Conservation (phyloP, 768 basidiomycete species). For the Pleurotus platypus region DNA sequence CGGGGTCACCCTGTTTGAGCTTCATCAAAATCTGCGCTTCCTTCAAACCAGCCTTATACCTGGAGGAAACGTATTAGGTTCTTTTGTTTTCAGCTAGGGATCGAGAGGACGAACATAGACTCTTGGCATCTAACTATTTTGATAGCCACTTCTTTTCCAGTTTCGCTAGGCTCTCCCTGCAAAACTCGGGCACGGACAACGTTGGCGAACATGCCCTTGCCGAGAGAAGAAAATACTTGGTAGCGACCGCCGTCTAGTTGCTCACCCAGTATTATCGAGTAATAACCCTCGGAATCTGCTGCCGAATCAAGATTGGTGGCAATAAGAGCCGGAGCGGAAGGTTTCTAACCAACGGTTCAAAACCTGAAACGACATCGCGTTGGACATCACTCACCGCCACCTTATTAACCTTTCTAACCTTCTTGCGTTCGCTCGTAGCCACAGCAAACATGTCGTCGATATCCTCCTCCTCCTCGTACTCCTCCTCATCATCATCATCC, state of each 20-base stretch:
- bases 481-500: constrained; percentile 51
- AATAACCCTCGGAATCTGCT: constrained; percentile 94
- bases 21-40: constrained; percentile 89
- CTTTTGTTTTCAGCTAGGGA: too few relatives aligned
- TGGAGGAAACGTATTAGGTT: constrained; percentile 23
- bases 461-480: constrained; percentile 77
- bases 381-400: constrained; percentile 38
- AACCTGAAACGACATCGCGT: background rate
- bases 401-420: constrained; percentile 59
- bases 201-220: constrained; percentile 98
- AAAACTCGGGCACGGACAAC: constrained; percentile 89
- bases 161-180: constrained; percentile 53
- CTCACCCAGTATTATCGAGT: constrained; percentile 91
- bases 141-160: constrained; percentile 83
- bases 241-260: constrained; percentile 89
- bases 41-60: constrained; percentile 94
- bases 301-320: constrained; percentile 84
- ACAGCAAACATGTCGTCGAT: constrained; percentile 96
- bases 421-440: constrained; percentile 35
- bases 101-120: constrained; percentile 70
- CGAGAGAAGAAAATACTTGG: constrained; percentile 92
- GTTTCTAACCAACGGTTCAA: constrained; percentile 30
- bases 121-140: constrained; percentile 96
- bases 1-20: constrained; percentile 84
- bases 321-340: constrained; percentile 58